A percentile compares a stretch with the other conserved stretches of the same genome.
Conservation (phyloP, 2,329 filamentous ascomycete genomes). For the Calonectria ilicicola region DNA sequence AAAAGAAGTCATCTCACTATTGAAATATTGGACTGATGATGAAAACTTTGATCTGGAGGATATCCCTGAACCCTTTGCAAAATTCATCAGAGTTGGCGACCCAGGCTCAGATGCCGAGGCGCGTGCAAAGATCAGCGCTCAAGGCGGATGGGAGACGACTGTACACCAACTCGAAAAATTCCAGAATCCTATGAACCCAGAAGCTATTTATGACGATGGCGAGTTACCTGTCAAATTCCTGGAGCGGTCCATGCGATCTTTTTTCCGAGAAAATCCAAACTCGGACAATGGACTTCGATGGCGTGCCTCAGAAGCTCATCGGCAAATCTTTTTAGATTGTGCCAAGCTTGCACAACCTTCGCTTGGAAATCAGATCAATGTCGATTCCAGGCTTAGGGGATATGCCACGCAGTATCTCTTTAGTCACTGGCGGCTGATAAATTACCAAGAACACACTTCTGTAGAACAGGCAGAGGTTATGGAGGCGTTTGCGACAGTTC, state of each 20-base stretch:
- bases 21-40: conserved; percentile 31
- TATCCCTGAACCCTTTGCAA: conserved; percentile 38
- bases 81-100: conserved; percentile 42
- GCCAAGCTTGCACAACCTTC: conserved; percentile 26
- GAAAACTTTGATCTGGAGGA: conserved; percentile 41
- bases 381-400: background rate
- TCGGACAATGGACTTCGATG: conserved; percentile 10
- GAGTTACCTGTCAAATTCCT: conserved; percentile 43
- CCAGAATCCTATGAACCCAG: conserved; percentile 18
- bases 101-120: conserved; percentile 38
- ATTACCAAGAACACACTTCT: conserved; percentile 24
- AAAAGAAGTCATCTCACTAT: conserved; percentile 36
- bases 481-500: conserved; percentile 29
- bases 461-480: conserved; percentile 38
- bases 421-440: conserved; percentile 31
- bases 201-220: conserved; percentile 41
- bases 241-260: conserved; percentile 44
- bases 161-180: conserved; percentile 36
- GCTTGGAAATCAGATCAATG: background rate
- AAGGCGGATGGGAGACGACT: conserved; percentile 9
- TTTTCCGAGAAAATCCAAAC: conserved; percentile 34
- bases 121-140: conserved; percentile 9
- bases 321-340: conserved; percentile 38
- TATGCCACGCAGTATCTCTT: conserved; percentile 33
- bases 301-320: conserved; percentile 38